Percentiles rank a stretch among this genome's conserved stretches.
These are phyloP conservation scores for Mercurialis annua DNA, from an alignment of 345 rosid species.

Conservation along the genomic window DNA sequence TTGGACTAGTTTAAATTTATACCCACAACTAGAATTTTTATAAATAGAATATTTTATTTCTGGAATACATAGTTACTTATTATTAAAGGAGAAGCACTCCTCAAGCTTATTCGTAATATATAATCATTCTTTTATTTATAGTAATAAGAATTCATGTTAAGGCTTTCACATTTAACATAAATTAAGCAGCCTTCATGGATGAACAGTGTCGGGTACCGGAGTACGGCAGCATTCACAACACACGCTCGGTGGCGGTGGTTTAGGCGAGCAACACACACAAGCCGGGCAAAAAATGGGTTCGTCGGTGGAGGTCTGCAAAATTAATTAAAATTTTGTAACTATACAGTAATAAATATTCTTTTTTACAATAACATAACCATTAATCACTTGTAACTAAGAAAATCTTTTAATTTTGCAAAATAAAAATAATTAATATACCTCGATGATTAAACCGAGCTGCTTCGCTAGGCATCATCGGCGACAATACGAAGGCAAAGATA, in stretches of 20 bases:
- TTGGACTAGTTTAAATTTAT: too few species aligned
- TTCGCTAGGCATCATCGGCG: conserved; percentile 1
- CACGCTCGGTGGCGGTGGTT: conserved; percentile 26
- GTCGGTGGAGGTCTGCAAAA: not conserved
- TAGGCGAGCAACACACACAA: conserved; percentile 25
- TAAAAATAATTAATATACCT: not conserved
- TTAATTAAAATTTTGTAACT: not conserved
- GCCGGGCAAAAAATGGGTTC: conserved; percentile 20
- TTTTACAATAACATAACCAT: not conserved
- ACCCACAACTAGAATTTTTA: too few species aligned
- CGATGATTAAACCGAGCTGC: conserved; percentile 8
- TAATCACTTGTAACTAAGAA: not conserved
- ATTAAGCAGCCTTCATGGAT: not conserved
- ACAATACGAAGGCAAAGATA: conserved; percentile 12
- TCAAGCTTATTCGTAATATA: not conserved
- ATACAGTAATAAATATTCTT: too few species aligned
- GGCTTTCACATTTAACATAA: not conserved
- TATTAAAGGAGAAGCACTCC: conserved; percentile 1
- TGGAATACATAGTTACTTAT: not conserved
- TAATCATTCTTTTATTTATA: not conserved
- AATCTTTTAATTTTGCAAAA: not conserved
- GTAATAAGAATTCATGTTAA: too few species aligned
- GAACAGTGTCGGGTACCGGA: not conserved
- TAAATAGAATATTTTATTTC: too few species aligned
- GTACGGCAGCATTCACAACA: conserved; percentile 28